These are phyloP conservation scores for Sporisorium graminicola DNA, from an alignment of 1,284 basidiomycete species.

Conservation along the genomic window DNA sequence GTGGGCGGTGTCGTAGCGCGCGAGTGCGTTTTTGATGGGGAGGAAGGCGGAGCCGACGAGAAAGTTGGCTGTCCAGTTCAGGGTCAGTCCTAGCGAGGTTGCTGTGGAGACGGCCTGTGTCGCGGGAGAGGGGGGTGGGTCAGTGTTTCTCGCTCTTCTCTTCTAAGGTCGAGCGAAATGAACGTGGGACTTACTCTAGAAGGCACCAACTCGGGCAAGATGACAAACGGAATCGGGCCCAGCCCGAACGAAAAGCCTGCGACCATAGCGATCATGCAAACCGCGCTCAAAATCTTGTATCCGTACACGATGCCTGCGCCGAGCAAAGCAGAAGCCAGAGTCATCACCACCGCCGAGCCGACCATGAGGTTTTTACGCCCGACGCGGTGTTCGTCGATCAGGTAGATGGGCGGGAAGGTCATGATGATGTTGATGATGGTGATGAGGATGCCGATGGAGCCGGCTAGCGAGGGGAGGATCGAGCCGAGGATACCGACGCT, in stretches of 20 bases:
- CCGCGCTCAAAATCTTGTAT: slow-evolving; percentile 75
- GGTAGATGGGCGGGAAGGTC: slow-evolving; percentile 84
- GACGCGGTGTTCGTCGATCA: slow-evolving; percentile 77
- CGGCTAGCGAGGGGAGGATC: slow-evolving; percentile 52
- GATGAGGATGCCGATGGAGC: slow-evolving; percentile 60
- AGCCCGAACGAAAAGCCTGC: slow-evolving; percentile 90
- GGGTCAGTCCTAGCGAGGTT: slow-evolving; percentile 82
- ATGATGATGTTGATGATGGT: slow-evolving; percentile 77
- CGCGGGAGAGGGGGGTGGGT: not conserved
- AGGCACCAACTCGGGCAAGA: slow-evolving; percentile 91
- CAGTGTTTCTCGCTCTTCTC: no score
- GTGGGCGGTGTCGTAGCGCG: slow-evolving; percentile 53
- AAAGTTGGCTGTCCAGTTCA: slow-evolving; percentile 91
- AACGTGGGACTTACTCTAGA: slow-evolving; percentile 10
- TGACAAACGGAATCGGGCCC: slow-evolving; percentile 91
- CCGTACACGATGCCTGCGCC: slow-evolving; percentile 78
- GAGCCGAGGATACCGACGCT: slow-evolving; percentile 62
- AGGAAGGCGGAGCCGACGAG: slow-evolving; percentile 84
- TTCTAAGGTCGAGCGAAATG: no score
- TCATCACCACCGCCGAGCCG: slow-evolving; percentile 74
- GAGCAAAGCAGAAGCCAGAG: slow-evolving; percentile 78
- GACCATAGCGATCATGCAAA: slow-evolving; percentile 85
- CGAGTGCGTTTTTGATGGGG: slow-evolving; percentile 80
- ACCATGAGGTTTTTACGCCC: slow-evolving; percentile 71
- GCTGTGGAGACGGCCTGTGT: slow-evolving; percentile 78